Conservation (phyloP, 352 stramenopile species). For the Globisporangium heterothallicum region DNA sequence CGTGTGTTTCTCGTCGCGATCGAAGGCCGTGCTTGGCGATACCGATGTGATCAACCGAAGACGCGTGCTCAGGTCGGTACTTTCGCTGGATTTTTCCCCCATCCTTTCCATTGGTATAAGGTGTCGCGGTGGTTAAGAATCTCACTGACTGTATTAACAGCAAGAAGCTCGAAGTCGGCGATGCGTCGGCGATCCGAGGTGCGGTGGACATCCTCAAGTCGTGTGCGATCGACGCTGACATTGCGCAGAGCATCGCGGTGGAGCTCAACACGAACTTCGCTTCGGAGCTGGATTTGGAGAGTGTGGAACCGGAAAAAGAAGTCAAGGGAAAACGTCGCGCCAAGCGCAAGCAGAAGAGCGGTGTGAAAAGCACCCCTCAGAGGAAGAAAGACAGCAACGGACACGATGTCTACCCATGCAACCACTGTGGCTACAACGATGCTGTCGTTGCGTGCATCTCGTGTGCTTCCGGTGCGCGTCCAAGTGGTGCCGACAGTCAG, state of each 20-base stretch:
- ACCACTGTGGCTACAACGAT: conserved; percentile 69
- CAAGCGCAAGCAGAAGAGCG: conserved; percentile 54
- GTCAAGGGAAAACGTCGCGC: conserved; percentile 30
- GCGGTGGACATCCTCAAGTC: conserved; percentile 64
- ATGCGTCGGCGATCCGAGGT: conserved; percentile 54
- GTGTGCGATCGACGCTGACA: conserved; percentile 45
- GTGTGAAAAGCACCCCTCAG: conserved; percentile 1
- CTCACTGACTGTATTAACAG: conserved; percentile 15
- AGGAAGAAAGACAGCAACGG: conserved; percentile 11
- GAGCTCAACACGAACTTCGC: conserved; percentile 44
- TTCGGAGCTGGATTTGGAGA: conserved; percentile 29
- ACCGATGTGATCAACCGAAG: conserved; percentile 61
- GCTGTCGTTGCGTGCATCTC: conserved; percentile 62
- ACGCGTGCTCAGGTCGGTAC: conserved; percentile 43
- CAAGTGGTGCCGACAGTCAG: conserved; percentile 21
- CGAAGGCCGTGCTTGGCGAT: conserved; percentile 58
- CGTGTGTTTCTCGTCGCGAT: conserved; percentile 76
- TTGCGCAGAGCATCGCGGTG: conserved; percentile 55
- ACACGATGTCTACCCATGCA: conserved; percentile 31
- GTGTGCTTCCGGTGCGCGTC: conserved; percentile 23
- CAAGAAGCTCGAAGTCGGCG: conserved; percentile 77
- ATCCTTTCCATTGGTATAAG: background rate
- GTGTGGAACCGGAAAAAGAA: conserved; percentile 17
- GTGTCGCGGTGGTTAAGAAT: conserved; percentile 1
- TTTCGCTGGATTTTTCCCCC: background rate